Evolutionary conservation across 1,139 yeast species (phyloP), one percentile per base, ranked within the genome.

Genomic region (Hansenula lynferdii): DNA sequence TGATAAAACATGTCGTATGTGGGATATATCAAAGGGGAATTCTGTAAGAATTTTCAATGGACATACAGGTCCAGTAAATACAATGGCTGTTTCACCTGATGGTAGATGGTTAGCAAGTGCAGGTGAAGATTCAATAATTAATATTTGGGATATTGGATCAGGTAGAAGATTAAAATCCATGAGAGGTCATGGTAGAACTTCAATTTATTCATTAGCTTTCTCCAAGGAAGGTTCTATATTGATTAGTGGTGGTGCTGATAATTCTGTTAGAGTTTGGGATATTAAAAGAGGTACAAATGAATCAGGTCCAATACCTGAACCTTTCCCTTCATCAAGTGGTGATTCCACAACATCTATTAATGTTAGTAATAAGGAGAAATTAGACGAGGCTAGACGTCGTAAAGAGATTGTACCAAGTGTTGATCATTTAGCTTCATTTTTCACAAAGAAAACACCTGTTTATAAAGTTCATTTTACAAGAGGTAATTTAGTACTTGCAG

Each of bases 71-170:
- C 84, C 97, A 1, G 77, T 94, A 27, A 85, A 86, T 49, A 75
- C 89, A 31, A 70, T 87, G 53, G 89, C 95, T 0, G 95, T 87
- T 9, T 84, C 96, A 0, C 97, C 97, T 1, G 97, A 92, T 62
- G 99, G 99, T 3, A 73, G 97, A 54, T 86, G 96, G 95, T 67
- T 92, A 42, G 97, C 97, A 3, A 79, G 92, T 44, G 97, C 95
- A 10, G 96, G 96, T 35, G 97, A 90, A 58, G 98, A 90, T 59
- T 82, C 89, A 38, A 75, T 84, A 17, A 85, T 94, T 33, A 85
- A 85, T 56, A 72, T 94, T 32, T 94, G 97, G 96, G 98, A 94
- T 64, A 80, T 86, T 38, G 96, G 97, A 2, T 76, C 92, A 3
- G 98, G 97, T 14, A 73, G 95, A 48, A 69, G 90, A 40, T 68